Percentiles rank a stretch among this genome's conserved stretches.
phyloP scores from a whole-genome alignment of 768 basidiomycete species.

The Pulveroboletus sp. region DNA sequence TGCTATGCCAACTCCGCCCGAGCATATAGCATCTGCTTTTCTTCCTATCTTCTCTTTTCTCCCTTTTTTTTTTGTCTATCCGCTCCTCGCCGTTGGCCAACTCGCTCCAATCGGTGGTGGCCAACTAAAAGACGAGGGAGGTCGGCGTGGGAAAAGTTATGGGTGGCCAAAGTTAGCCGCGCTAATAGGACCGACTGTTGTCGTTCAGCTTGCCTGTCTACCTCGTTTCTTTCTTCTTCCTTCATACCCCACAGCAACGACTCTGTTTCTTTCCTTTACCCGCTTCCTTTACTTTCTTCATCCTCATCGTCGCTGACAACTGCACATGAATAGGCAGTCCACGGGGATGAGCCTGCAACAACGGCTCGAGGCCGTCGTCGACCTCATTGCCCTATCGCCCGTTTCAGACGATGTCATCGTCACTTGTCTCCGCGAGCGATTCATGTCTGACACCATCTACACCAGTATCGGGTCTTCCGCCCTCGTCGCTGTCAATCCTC shows the following conservation, averaged over 20 bases:
- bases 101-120: background rate
- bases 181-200: slow-evolving; percentile 16
- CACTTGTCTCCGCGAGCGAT: slow-evolving; percentile 79
- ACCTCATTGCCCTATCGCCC: slow-evolving; percentile 63
- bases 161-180: slow-evolving; percentile 24
- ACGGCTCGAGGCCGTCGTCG: slow-evolving; percentile 65
- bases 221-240: slow-evolving; percentile 18
- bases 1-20: too few relatives aligned
- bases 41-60: too few relatives aligned
- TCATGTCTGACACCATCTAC: slow-evolving; percentile 80
- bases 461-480: slow-evolving; percentile 65
- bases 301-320: background rate
- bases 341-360: slow-evolving; percentile 48
- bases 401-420: slow-evolving; percentile 83
- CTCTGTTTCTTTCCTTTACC: background rate
- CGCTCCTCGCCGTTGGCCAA: background rate
- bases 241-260: slow-evolving; percentile 8
- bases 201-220: slow-evolving; percentile 7
- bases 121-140: slow-evolving; percentile 1
- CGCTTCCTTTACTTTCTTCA: background rate
- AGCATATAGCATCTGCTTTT: too few relatives aligned
- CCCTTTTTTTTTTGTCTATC: background rate
- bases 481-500: slow-evolving; percentile 87
- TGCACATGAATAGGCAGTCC: slow-evolving; percentile 40
- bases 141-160: slow-evolving; percentile 21